Base-by-base conservation (phyloP, 176 grass and related monocot species). In the Raddia guianensis region DNA sequence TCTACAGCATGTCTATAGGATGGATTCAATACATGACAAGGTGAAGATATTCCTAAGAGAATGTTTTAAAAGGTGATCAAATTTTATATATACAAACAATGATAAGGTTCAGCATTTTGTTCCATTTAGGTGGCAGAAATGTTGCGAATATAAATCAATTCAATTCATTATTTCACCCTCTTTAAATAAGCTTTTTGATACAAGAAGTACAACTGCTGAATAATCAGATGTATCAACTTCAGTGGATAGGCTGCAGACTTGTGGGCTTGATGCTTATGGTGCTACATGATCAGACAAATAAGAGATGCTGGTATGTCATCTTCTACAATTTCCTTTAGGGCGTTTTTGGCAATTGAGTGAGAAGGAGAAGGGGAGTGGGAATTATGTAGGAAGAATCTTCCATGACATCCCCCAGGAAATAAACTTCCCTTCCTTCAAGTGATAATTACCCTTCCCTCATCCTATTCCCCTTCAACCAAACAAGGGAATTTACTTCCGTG, bases 1-100 rank as follows among this genome's bases (percentile, higher is more conserved):
- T 49, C 74, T 62, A 20, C 46, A 45, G 66, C 15, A 53, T 19
- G 52, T 85, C 40, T 55, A 50, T 42, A 49, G 2, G 6, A 45
- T 47, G 35, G 27, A 83, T 49, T 56, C 13, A 74, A 83, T 58
- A 75, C 20, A 74, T 65, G n/a, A 63, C 61, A 67, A 50, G 62
- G 67, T 9, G 5, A 33, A 70, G 46, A 3, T 75, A 20, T 16
- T 66, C 60, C 49, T 74, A 67, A 66, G 13, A 75, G 9, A n/a
- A 66, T 66, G 20, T 32, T 57, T 75, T 75, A 74, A 46, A 45
- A 45, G 49, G 37, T 56, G 12, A 42, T 55, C 1, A 9, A 18
- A 58, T 66, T 57, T 83, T 9, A 68, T 49, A 40, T 66, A 58
- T 44, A 49, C 18, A 61, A 81, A 72, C 2, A 62, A 42, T 5